These are phyloP conservation scores for Spergularia azorica DNA, from an alignment of 179 eudicot genomes.

Conservation along the genomic window DNA sequence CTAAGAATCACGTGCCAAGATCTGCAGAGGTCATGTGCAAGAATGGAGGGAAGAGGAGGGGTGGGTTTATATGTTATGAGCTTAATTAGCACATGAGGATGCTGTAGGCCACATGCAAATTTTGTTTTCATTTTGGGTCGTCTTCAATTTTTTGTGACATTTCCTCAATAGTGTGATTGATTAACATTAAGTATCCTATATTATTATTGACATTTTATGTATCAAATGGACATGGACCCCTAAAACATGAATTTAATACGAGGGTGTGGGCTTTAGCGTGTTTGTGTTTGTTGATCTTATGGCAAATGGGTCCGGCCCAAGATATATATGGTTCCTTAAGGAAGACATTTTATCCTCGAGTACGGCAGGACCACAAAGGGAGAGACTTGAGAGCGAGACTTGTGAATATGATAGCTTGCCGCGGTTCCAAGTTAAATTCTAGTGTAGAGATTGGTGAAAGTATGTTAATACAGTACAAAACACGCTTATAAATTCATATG, in stretches of 20 bases:
- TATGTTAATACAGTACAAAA: no score
- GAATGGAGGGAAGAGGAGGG: not conserved
- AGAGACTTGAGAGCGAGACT: no score
- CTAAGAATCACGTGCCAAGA: slow-evolving; percentile 28
- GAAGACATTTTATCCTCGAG: not conserved
- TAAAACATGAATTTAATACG: not conserved
- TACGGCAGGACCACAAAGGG: no score
- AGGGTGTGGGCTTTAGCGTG: slow-evolving; percentile 25
- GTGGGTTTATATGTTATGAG: not conserved
- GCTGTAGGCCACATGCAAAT: slow-evolving; percentile 22
- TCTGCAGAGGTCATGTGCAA: slow-evolving; percentile 32
- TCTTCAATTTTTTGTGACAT: no score
- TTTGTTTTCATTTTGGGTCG: not conserved
- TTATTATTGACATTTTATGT: no score
- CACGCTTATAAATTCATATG: no score
- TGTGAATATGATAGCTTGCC: no score
- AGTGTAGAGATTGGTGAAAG: no score
- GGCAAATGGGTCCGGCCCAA: slow-evolving; percentile 21
- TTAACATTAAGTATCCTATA: no score
- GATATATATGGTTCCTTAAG: not conserved
- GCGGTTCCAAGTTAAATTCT: no score
- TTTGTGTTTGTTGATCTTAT: slow-evolving; percentile 7
- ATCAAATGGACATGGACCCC: slow-evolving; percentile 14
- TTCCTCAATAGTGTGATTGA: no score
- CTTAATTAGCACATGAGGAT: slow-evolving; percentile 20